Evolutionary conservation across 805 yeast genomes (phyloP), one percentile per base, ranked within the genome.

Genomic region (Pichia ethanolica): DNA sequence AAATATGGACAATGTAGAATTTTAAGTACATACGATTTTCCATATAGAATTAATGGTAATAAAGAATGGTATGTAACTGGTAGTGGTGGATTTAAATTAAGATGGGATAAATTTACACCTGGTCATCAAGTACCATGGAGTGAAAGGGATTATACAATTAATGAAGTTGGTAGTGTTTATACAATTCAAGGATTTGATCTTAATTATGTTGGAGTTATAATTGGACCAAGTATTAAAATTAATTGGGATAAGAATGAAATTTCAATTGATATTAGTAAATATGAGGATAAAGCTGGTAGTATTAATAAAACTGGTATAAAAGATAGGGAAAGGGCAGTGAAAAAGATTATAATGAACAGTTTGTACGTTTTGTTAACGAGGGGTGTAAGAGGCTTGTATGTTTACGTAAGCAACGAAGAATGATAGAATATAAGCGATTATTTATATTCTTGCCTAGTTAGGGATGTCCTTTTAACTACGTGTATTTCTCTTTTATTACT

Each of bases 121-220:
- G 60, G 66, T 13, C 65, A 65, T 8, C 56, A 61, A 5, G 56
- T 62, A 2, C 78, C 77, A 13, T 73, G 78, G 78, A 68, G 74
- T 47, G 77, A 73, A 54, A 55, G 77, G 37, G 60, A 61, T 0
- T 76, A 72, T 42, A 71, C 75, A 1, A 70, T 72, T 39, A 72
- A 71, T 33, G 77, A 73, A 55, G 76, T 72, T 39, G 78, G 78
- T 0, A 70, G 75, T 25, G 77, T 73, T 4, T 73, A 73, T 47
- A 73, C 78, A 0, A 61, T 73, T 25, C 78, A 73, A 57, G 78
- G 78, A 1, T 73, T 73, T 53, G 78, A 73, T 56, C 55, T 73
- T 48, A 72, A 72, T 53, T 73, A 70, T 53, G 75, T 75, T 3
- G 77, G 73, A 41, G 73, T 73, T 0, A 73, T 73, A 4, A 47